Evolutionary conservation across 331 rosid genomes (phyloP), one percentile per base, ranked within the genome.

Genomic region (Rhamnella rubrinervis): DNA sequence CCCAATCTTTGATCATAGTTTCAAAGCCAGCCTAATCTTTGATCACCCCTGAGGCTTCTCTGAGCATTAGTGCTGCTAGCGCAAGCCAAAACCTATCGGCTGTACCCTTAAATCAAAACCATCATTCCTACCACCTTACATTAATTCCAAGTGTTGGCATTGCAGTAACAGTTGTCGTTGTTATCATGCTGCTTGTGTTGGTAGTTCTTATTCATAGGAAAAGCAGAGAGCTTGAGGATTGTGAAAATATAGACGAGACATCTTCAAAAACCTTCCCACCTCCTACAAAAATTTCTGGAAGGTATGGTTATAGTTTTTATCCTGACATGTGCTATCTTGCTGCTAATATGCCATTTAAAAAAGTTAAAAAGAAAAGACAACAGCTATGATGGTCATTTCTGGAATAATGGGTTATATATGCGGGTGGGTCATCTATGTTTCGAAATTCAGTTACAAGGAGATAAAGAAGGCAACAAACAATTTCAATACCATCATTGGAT

Each of bases 381-480:
- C 53, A 52, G 52, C 57, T 50, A 47, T 71, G 74, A 76, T 28
- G 59, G 1, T 64, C 31, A 12, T 41, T 49, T 66, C 41, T 71
- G 63, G 25, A n/a, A n/a, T n/a, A 67, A 20, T 65, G 79, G 62
- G 53, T 38, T 23, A 56, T 62, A 66, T 50, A 47, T 75, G 80
- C 84, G 91, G 99, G 97, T 51, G 88, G 92, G 77, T 77, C 88
- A 71, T 85, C 86, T 15, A 86, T 83, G 96, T 87, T 91, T 64
- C 81, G 68, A 51, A 91, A 63, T 86, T 91, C 83, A 87, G 80
- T 84, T 89, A 91, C 79, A 91, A 77, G 83, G 96, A 95, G 84
- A 89, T 95, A 81, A 95, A 86, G 88, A 87, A 85, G 92, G 99
- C 96, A 9, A 95, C 99, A 3, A 87, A 83, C n/a, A 80, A 80